Percentiles rank a stretch among this genome's conserved stretches.
phyloP scores from a whole-genome alignment of 108 stramenopile genomes.

The Pseudonitzschia multiseries region DNA sequence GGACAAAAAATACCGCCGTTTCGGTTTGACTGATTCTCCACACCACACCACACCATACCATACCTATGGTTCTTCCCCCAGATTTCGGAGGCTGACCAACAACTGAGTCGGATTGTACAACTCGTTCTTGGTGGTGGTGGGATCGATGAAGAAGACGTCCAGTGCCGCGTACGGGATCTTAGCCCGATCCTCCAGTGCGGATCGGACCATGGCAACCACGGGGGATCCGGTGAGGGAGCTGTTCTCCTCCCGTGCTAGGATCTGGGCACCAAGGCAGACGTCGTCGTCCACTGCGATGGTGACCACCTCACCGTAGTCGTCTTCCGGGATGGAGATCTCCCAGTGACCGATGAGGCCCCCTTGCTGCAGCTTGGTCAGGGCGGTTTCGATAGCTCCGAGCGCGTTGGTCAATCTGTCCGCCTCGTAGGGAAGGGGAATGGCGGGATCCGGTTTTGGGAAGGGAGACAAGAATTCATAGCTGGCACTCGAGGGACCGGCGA shows the following conservation, averaged over 20 bases:
- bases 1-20: too few relatives aligned
- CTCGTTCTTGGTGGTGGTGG: conserved; percentile 56
- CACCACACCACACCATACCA: too few relatives aligned
- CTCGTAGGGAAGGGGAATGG: conserved; percentile 55
- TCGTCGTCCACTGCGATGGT: conserved; percentile 64
- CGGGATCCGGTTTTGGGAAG: conserved; percentile 46
- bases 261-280: conserved; percentile 47
- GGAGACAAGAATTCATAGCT: conserved; percentile 46
- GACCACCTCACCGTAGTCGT: conserved; percentile 66
- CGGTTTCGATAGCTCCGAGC: conserved; percentile 36
- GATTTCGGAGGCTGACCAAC: conserved; percentile 42
- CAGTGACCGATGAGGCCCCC: conserved; percentile 43
- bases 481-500: conserved; percentile 33
- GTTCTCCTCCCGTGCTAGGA: conserved; percentile 49
- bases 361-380: conserved; percentile 37
- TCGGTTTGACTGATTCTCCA: too few relatives aligned
- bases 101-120: conserved; percentile 65
- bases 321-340: conserved; percentile 60
- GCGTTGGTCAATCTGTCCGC: conserved; percentile 44
- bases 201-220: conserved; percentile 40
- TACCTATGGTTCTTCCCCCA: conserved; percentile 27
- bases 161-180: conserved; percentile 35
- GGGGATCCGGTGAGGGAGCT: conserved; percentile 35
- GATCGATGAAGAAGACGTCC: conserved; percentile 64
- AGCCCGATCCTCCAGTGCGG: conserved; percentile 38